Conservation (phyloP, 192 early-diverging fungal species). For the Coemansia sp. region DNA sequence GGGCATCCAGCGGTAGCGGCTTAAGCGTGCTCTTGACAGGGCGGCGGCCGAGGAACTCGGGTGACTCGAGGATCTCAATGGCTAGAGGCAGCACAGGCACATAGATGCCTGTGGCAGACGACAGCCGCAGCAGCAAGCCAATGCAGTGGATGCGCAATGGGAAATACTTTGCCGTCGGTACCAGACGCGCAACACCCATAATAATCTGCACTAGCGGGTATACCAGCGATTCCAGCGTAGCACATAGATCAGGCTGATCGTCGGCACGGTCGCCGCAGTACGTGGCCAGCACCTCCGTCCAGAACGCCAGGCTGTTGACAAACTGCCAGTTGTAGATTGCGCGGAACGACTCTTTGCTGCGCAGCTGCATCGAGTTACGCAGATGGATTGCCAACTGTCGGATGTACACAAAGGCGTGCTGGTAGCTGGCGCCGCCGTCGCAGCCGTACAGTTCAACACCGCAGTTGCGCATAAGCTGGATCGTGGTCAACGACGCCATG, state of each 20-base stretch:
- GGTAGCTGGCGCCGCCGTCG: constrained; percentile 79
- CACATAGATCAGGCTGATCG: constrained; percentile 49
- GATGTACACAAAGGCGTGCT: constrained; percentile 90
- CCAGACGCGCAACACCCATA: constrained; percentile 74
- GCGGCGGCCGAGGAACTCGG: constrained; percentile 68
- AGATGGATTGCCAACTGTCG: constrained; percentile 92
- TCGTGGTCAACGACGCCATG: constrained; percentile 73
- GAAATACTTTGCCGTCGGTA: constrained; percentile 87
- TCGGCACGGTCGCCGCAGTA: constrained; percentile 63
- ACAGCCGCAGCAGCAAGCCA: constrained; percentile 68
- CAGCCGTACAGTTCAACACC: constrained; percentile 85
- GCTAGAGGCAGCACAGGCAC: constrained; percentile 82
- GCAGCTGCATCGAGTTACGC: constrained; percentile 81
- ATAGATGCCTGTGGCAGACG: constrained; percentile 64
- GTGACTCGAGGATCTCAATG: constrained; percentile 78
- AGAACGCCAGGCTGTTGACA: constrained; percentile 87
- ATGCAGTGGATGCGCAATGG: constrained; percentile 90
- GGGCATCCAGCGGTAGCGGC: constrained; percentile 75
- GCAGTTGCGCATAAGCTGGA: constrained; percentile 92
- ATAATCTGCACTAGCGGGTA: constrained; percentile 88
- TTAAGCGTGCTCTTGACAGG: constrained; percentile 80
- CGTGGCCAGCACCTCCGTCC: constrained; percentile 79
- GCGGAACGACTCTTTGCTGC: constrained; percentile 85
- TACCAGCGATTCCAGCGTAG: constrained; percentile 67
- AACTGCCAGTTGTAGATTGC: constrained; percentile 98